phyloP scores from a whole-genome alignment of 176 grass and related monocot species.

The Musa itinerans region DNA sequence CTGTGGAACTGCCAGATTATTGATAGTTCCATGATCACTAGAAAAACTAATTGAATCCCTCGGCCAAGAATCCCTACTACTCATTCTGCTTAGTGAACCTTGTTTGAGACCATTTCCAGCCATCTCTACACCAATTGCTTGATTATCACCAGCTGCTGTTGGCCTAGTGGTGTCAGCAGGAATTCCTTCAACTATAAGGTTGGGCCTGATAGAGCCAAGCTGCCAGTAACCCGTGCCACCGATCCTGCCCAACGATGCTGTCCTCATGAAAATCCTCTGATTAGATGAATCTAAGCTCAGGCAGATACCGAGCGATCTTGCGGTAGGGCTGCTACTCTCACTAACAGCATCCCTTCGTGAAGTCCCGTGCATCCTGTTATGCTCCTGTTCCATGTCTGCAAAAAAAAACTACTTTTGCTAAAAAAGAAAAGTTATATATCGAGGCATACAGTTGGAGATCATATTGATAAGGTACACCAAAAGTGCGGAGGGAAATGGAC shows the following conservation, averaged over 20 bases:
- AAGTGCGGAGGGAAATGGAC: background rate
- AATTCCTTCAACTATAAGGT: constrained; percentile 3
- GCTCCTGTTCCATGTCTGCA: background rate
- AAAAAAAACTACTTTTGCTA: background rate
- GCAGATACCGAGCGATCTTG: background rate
- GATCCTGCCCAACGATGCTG: background rate
- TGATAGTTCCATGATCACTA: constrained; percentile 29
- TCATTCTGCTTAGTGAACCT: constrained; percentile 34
- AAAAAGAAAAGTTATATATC: background rate
- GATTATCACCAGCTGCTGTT: background rate
- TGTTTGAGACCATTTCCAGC: background rate
- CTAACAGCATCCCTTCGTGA: background rate
- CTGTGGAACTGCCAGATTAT: background rate
- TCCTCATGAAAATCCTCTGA: constrained; percentile 8
- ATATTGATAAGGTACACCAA: background rate
- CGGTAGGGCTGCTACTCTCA: background rate
- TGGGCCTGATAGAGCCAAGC: background rate
- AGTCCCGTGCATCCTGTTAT: background rate
- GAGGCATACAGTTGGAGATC: background rate
- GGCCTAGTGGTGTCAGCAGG: background rate
- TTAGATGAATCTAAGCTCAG: constrained; percentile 9
- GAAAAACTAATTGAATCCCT: constrained; percentile 58
- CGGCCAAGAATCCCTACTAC: constrained; percentile 18
- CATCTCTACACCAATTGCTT: background rate
- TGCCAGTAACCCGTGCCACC: background rate